Evolutionary conservation across 1,284 basidiomycete genomes (phyloP), one percentile per base, ranked within the genome.

Genomic region (Heterobasidion occidentale): DNA sequence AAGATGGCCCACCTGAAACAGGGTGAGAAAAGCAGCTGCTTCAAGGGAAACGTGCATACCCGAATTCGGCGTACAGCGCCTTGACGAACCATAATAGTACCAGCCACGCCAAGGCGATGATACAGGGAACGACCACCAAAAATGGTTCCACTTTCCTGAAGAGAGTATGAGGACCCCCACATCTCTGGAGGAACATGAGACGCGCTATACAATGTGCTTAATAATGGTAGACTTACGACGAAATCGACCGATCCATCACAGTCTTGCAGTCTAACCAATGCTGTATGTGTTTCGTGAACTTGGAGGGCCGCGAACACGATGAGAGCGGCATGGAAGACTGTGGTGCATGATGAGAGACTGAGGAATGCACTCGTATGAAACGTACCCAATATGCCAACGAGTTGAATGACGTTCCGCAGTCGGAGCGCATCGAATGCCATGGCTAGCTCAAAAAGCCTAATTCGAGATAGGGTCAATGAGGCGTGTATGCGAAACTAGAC

Each of bases 341-440:
- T 34, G 36, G 51, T 38, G 34, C 57, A 54, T 27, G 38, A 27
- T 51, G 42, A 46, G n/a, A 35, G 19, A 17, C 15, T 20, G 34
- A 33, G 15, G 15, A n/a, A 36, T 38, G 11, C 46, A 6, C 34
- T 33, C 17, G 42, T 50, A 45, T 44, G 19, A 15, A 34, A 70
- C 79, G 55, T 66, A 89, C 88, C 60, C 52, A 89, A 74, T 54
- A 92, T 82, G 46, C 89, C 89, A 15, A 86, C 65, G 5, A 92
- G 71, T 65, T 92, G 89, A 50, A 92, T 87, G 59, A 86, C 76
- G 66, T 90, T 92, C 56, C 90, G 80, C 61, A 84, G 63, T 44
- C 85, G 77, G 46, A 92, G 74, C 15, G 88, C 88, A 73, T 90
- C 88, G 60, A 83, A 81, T 2, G 84, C 83, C 79, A 90, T 86